These are phyloP conservation scores for Hibiscus trionum DNA, from an alignment of 345 rosid genomes.

Conservation along the genomic window DNA sequence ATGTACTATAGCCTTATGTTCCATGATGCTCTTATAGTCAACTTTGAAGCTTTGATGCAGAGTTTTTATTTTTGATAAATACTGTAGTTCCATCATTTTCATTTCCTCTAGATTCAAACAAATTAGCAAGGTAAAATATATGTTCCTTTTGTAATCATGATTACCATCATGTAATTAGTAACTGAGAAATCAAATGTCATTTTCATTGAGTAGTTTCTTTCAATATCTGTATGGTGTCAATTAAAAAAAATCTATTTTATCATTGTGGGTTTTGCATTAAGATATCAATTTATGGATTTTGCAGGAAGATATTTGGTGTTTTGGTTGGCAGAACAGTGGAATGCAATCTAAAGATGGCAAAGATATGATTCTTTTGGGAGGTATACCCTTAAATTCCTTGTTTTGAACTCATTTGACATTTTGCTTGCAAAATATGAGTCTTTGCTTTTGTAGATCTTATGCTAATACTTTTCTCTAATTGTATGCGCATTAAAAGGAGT, in stretches of 20 bases:
- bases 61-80: neutral
- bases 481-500: neutral
- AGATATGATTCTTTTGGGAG: slow-evolving; percentile 74
- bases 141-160: neutral
- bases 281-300: slow-evolving; percentile 1
- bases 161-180: neutral
- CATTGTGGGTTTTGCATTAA: neutral
- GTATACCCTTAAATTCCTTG: slow-evolving; percentile 29
- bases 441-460: neutral
- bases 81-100: neutral
- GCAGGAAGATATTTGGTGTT: slow-evolving; percentile 60
- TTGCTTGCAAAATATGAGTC: neutral
- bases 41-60: neutral
- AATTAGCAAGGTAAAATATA: neutral
- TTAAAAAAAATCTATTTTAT: neutral
- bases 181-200: neutral
- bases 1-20: neutral
- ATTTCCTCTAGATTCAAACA: neutral
- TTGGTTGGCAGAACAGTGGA: slow-evolving; percentile 74
- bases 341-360: slow-evolving; percentile 47
- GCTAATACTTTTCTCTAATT: neutral
- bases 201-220: neutral
- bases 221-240: neutral
- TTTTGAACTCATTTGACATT: slow-evolving; percentile 1
- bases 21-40: slow-evolving; percentile 1